These are phyloP conservation scores for Juncus effusus DNA, from an alignment of 176 grass and related monocot genomes.

Conservation along the genomic window DNA sequence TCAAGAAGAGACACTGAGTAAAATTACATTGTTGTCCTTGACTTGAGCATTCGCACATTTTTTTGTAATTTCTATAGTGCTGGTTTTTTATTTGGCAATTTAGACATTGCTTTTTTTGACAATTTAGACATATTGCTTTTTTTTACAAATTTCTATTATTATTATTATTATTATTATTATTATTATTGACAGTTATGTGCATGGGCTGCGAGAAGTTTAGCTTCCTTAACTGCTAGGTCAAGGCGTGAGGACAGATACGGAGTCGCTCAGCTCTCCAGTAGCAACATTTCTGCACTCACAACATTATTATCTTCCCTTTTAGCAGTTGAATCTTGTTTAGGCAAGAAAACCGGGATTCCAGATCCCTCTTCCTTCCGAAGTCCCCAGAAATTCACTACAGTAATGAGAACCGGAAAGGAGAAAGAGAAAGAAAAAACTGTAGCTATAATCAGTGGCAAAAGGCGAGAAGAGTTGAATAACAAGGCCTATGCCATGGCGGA, in stretches of 20 bases:
- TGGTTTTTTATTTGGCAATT: no score
- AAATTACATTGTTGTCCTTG: no score
- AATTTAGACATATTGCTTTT: background rate
- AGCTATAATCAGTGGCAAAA: conserved; percentile 44
- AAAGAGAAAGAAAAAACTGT: conserved; percentile 31
- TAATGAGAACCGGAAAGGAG: conserved; percentile 50
- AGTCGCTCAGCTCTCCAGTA: conserved; percentile 84
- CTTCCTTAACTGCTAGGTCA: conserved; percentile 62
- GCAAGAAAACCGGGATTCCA: conserved; percentile 67
- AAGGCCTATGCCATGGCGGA: conserved; percentile 72
- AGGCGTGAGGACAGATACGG: conserved; percentile 72
- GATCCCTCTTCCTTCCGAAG: conserved; percentile 32
- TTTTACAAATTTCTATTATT: background rate
- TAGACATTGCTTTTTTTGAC: background rate
- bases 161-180: background rate
- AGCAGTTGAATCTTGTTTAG: conserved; percentile 72
- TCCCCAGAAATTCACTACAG: conserved; percentile 36
- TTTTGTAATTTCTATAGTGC: no score
- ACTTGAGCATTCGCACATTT: no score
- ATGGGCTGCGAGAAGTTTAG: conserved; percentile 75
- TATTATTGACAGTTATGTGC: conserved; percentile 44
- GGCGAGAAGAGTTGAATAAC: conserved; percentile 44
- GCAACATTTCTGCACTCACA: conserved; percentile 64
- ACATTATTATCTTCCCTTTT: conserved; percentile 75
- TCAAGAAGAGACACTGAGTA: no score